Evolutionary conservation across 495 filamentous ascomycete species (phyloP), one percentile per base, ranked within the genome.

Genomic region (Penicillium mononematosum): DNA sequence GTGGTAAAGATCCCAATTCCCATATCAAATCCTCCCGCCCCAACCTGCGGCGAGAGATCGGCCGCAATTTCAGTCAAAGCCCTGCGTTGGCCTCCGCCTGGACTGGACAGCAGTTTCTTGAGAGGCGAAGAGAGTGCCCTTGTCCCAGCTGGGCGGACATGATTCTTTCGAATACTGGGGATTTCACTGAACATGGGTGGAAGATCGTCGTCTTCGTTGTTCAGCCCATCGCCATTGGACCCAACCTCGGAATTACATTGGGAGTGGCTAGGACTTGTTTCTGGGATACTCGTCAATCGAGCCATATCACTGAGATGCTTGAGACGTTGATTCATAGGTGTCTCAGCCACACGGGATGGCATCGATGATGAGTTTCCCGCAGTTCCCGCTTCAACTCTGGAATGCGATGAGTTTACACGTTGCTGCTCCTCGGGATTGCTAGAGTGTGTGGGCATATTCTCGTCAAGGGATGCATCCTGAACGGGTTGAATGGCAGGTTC

Each of bases 21-120:
- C 8, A 78, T 46, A 41, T 79, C 77, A n/a, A 72, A 70, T 12
- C 58, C 60, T 32, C 63, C 64, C 11, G 55, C 63, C 24, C 63
- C 66, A 39, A 71, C 67, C 31, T 72, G 67, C 3, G 78, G 78
- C 6, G 77, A 76, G 39, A 63, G 65, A 39, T 81, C 75, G 0
- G 69, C 70, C 5, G 74, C 76, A 59, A 82, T 81, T 20, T 80
- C 75, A 8, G 75, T 74, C 47, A 82, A 58, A 36, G 69, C 66
- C 43, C 75, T 71, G 17, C 75, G 72, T 41, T 73, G 75, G 32
- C 70, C 68, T 34, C 73, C 74, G 45, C 77, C 78, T 9, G 74
- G 75, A 42, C 68, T 76, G 8, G 78, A 71, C 17, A 75, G 58
- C 17, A 78, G 65, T 20, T 70, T 60, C 46, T 75, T 75, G 20